Percentiles rank a stretch among this genome's conserved stretches.
Conservation (phyloP, 768 basidiomycete species). For the Calocera viscosa region DNA sequence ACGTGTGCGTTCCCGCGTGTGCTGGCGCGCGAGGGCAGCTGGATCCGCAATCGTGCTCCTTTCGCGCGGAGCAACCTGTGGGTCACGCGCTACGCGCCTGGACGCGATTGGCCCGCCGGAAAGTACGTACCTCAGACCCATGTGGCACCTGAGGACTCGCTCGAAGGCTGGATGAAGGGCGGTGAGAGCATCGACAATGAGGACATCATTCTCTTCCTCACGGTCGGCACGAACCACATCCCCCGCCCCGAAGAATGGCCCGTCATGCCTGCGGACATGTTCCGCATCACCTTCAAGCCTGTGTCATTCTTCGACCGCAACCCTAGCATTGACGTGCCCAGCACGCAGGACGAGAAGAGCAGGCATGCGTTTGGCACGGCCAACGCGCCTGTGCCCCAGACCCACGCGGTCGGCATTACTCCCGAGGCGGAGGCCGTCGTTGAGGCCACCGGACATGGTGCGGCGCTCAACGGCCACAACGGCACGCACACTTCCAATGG, state of each 20-base stretch:
- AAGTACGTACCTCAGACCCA: constrained; percentile 77
- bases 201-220: constrained; percentile 68
- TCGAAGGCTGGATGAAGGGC: constrained; percentile 58
- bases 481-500: no score
- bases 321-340: constrained; percentile 82
- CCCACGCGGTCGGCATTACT: not conserved
- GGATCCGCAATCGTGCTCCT: constrained; percentile 56
- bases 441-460: not conserved
- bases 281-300: constrained; percentile 66
- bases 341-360: constrained; percentile 50
- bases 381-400: not conserved
- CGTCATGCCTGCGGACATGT: constrained; percentile 73
- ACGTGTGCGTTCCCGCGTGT: constrained; percentile 35
- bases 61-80: constrained; percentile 65
- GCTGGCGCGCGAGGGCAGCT: constrained; percentile 51
- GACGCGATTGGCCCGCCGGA: constrained; percentile 66
- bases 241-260: constrained; percentile 84
- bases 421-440: not conserved
- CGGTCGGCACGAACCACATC: constrained; percentile 56
- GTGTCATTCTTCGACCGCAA: constrained; percentile 73
- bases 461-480: no score
- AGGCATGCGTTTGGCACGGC: constrained; percentile 40
- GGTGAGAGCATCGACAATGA: constrained; percentile 50
- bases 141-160: constrained; percentile 56
- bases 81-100: constrained; percentile 56